These are phyloP conservation scores for Luffa aegyptiaca DNA, from an alignment of 306 rosid genomes.

Conservation along the genomic window DNA sequence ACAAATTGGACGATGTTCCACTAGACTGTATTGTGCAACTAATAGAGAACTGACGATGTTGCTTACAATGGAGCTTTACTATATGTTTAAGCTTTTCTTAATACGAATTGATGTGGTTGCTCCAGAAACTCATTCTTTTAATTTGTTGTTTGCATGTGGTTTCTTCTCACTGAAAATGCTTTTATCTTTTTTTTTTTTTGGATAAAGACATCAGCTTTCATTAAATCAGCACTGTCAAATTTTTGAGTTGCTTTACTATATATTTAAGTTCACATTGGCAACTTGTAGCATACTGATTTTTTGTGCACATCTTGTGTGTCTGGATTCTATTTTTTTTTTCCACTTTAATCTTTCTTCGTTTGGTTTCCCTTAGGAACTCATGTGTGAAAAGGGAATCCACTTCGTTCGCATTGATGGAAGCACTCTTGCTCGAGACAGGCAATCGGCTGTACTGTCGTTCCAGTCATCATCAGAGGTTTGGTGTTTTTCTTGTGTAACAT, in stretches of 20 bases:
- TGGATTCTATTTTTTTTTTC: neutral
- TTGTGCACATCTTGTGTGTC: neutral
- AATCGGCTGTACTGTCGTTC: conserved; percentile 64
- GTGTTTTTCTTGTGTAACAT: conserved; percentile 14
- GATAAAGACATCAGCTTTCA: neutral
- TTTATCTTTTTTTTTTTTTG: neutral
- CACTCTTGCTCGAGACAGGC: conserved; percentile 85
- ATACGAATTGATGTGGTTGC: neutral
- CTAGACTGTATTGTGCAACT: neutral
- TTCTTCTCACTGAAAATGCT: neutral
- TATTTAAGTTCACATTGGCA: neutral
- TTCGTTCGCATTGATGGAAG: conserved; percentile 91
- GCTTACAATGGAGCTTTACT: neutral
- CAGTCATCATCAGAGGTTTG: conserved; percentile 54
- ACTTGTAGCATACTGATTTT: neutral
- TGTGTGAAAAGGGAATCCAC: conserved; percentile 61
- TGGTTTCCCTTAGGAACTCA: conserved; percentile 45
- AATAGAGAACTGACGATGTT: neutral
- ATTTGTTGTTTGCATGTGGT: neutral
- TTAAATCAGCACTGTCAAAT: neutral
- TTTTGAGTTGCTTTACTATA: neutral
- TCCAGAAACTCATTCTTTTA: neutral
- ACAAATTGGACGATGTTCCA: neutral
- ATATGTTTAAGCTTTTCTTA: neutral
- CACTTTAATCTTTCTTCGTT: neutral